Conservation (phyloP, 2,329 filamentous ascomycete genomes). For the Elsinoe australis region DNA sequence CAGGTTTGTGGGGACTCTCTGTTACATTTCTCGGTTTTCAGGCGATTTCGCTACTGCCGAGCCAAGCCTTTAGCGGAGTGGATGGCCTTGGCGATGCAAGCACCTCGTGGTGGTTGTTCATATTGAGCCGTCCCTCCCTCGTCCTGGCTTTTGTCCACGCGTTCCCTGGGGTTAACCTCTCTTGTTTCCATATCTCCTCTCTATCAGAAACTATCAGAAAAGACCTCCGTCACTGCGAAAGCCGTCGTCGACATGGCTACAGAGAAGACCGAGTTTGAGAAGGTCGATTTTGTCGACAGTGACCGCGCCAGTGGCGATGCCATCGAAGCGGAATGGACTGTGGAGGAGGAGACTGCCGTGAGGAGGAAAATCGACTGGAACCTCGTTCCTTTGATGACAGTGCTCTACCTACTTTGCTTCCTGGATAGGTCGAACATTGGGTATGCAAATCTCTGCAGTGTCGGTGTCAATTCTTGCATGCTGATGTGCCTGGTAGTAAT, state of each 20-base stretch:
- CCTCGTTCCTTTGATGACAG: slow-evolving; percentile 52
- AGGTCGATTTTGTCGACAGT: slow-evolving; percentile 10
- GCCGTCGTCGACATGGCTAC: not conserved
- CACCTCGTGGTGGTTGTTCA: not conserved
- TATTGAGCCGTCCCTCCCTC: not conserved
- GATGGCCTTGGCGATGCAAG: not conserved
- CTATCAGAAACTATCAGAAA: too few relatives aligned
- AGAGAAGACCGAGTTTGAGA: slow-evolving; percentile 5
- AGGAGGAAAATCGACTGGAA: slow-evolving; percentile 45
- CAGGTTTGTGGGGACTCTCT: slow-evolving; percentile 1
- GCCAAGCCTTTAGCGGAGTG: not conserved
- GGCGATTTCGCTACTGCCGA: not conserved
- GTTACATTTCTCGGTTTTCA: not conserved
- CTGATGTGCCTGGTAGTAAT: slow-evolving; percentile 34
- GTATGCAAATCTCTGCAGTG: not conserved
- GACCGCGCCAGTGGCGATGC: slow-evolving; percentile 3
- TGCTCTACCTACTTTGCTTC: slow-evolving; percentile 53
- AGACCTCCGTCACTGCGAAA: not conserved
- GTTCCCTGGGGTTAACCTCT: not conserved
- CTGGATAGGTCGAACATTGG: slow-evolving; percentile 47
- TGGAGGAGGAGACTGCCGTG: slow-evolving; percentile 21
- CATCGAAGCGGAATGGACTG: slow-evolving; percentile 13
- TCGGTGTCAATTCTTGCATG: not conserved
- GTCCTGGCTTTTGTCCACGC: not conserved
- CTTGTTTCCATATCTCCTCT: too few relatives aligned